Base-by-base conservation (phyloP, 2,329 filamentous ascomycete species). In the Fusarium kyushuense region DNA sequence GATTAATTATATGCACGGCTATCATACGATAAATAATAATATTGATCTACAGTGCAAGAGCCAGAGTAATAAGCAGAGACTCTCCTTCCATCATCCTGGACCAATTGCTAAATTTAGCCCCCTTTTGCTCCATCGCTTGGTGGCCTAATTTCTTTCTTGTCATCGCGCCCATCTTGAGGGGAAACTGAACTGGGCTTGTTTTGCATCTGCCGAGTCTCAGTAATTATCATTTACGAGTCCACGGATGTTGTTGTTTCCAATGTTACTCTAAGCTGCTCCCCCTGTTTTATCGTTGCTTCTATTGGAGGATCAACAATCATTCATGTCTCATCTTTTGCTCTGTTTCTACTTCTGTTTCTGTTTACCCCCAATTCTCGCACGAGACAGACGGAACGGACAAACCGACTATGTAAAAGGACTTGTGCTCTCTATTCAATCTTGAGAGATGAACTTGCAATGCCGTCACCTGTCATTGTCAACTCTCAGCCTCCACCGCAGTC, bases 81-180 rank as follows among this genome's bases (percentile, higher is more conserved):
- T 36, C 33, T n/a, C 47, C 5, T 10, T 25, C n/a, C 27, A 29
- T 59, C 45, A 54, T 56, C 66, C 65, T 63, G 55, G 66, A 46
- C 59, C 42, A 59, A 54, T 69, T 67, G 62, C 71, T 74, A 74
- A 74, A 74, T 71, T 74, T 74, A 74, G 70, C 72, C 68, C 33
- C 72, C 48, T 51, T 74, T 67, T 54, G 43, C 57, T 66, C 56
- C 67, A 58, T 67, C 58, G 55, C 49, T 57, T 63, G 51, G 65
- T 63, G 72, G 48, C 72, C 70, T 74, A 72, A 74, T 72, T 73
- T 74, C 33, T 55, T 41, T 52, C 47, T 21, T 51, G 17, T 29
- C 23, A 38, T 23, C 47, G 47, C 47, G 47, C 40, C 23, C 47
- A 29, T 21, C 32, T 38, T 51, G 23, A 35, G 25, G 35, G 25